Evolutionary conservation across 2,329 filamentous ascomycete genomes (phyloP).

Genomic region (Penicillium sp.): DNA sequence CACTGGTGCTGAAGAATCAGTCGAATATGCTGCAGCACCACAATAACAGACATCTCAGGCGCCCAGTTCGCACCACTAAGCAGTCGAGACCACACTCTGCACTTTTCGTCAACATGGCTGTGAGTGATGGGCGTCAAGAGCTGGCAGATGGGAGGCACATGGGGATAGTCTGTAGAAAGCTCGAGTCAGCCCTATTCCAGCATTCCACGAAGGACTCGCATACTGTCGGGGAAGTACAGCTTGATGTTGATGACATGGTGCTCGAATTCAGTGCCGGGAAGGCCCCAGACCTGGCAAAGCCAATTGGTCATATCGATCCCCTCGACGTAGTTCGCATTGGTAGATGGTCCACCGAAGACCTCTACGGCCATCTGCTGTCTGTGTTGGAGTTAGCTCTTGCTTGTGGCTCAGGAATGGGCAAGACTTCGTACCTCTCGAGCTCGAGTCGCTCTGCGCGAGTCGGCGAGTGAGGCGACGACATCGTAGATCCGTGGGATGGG

Average conservation of each 20-base stretch:
- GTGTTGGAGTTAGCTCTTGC: background rate
- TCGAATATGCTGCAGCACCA: background rate
- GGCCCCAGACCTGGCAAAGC: background rate
- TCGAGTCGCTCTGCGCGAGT: background rate
- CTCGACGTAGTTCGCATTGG: background rate
- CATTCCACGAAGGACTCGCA: background rate
- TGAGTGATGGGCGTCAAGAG: background rate
- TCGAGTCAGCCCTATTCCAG: background rate
- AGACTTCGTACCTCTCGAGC: background rate
- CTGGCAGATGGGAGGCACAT: background rate
- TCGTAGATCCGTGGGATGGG: no score
- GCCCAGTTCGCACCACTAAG: background rate
- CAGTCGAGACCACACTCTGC: background rate
- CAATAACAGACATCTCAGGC: background rate
- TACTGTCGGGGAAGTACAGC: background rate
- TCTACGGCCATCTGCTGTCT: background rate
- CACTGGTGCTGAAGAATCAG: background rate
- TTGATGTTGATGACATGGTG: background rate
- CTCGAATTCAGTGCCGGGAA: background rate
- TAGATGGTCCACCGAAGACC: background rate
- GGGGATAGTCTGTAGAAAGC: background rate
- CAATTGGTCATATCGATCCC: background rate
- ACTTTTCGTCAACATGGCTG: background rate
- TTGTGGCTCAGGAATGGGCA: background rate
- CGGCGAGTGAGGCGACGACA: background rate